A percentile compares a stretch with the other conserved stretches of the same genome.
phyloP scores from a whole-genome alignment of 2,329 filamentous ascomycete genomes.

The Penicillium sp. region DNA sequence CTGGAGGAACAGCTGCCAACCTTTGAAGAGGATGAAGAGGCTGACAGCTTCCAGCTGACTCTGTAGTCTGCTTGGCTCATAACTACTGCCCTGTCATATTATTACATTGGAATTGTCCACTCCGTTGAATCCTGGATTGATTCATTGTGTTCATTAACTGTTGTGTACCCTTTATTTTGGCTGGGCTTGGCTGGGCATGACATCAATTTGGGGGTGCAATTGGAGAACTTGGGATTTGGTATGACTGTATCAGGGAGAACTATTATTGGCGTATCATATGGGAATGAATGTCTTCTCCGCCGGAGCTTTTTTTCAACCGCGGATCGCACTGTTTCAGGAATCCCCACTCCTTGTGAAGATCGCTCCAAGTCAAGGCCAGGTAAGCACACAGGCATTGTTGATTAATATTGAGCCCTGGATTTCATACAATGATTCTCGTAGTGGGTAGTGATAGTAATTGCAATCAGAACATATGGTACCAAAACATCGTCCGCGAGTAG shows the following conservation, averaged over 20 bases:
- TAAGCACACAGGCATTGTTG: constrained; percentile 18
- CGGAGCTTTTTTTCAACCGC: constrained; percentile 16
- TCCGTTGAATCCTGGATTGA: neutral
- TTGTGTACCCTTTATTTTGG: constrained; percentile 9
- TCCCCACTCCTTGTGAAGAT: constrained; percentile 24
- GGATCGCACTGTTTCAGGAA: constrained; percentile 31
- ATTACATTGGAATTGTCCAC: constrained; percentile 8
- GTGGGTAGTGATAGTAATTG: neutral
- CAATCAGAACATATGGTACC: neutral
- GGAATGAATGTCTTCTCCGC: constrained; percentile 16
- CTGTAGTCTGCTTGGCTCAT: constrained; percentile 26
- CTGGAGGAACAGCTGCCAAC: constrained; percentile 33
- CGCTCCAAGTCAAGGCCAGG: constrained; percentile 15
- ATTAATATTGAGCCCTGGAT: neutral
- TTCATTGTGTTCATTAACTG: neutral
- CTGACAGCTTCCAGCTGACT: constrained; percentile 44
- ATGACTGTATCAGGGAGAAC: constrained; percentile 3
- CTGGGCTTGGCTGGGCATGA: neutral
- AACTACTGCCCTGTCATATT: neutral
- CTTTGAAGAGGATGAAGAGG: constrained; percentile 44
- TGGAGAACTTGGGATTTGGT: constrained; percentile 3
- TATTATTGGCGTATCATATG: constrained; percentile 22
- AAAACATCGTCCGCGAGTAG: too few relatives aligned
- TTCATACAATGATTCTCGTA: neutral
- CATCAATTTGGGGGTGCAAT: constrained; percentile 6